phyloP scores from a whole-genome alignment of 2,329 filamentous ascomycete genomes.

The Pyrenochaeta sp. region DNA sequence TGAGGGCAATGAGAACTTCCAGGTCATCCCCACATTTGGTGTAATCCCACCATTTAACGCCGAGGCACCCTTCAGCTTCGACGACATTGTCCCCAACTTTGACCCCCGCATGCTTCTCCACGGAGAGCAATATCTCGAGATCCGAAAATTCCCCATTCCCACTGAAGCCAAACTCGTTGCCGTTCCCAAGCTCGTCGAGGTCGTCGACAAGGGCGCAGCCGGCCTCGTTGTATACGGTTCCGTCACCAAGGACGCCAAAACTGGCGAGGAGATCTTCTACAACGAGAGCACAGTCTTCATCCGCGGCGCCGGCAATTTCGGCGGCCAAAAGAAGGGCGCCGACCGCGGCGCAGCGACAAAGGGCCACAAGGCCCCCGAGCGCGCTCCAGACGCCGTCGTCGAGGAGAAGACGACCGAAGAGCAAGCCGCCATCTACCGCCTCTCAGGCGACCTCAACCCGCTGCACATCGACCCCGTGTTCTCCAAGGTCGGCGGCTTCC shows the following conservation, averaged over 20 bases:
- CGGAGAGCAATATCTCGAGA: constrained; percentile 97
- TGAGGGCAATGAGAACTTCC: constrained; percentile 91
- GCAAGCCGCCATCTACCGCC: constrained; percentile 90
- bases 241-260: constrained; percentile 83
- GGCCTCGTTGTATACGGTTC: constrained; percentile 82
- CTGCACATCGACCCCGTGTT: constrained; percentile 95
- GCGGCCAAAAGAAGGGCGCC: constrained; percentile 76
- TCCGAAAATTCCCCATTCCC: constrained; percentile 89
- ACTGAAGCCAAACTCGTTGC: constrained; percentile 80
- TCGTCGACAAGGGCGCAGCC: constrained; percentile 93
- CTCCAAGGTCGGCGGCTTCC: constrained; percentile 94
- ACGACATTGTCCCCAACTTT: constrained; percentile 92
- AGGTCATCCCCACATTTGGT: constrained; percentile 92
- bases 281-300: constrained; percentile 96
- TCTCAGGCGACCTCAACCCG: constrained; percentile 95
- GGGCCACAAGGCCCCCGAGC: constrained; percentile 77
- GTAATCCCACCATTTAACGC: constrained; percentile 94
- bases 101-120: constrained; percentile 98
- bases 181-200: constrained; percentile 83
- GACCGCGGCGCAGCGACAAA: constrained; percentile 84
- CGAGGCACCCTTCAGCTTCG: constrained; percentile 78
- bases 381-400: constrained; percentile 79
- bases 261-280: constrained; percentile 92
- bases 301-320: constrained; percentile 88
- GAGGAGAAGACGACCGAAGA: constrained; percentile 88